Base-by-base conservation (phyloP, 805 yeast species). In the Candida morakotiae region DNA sequence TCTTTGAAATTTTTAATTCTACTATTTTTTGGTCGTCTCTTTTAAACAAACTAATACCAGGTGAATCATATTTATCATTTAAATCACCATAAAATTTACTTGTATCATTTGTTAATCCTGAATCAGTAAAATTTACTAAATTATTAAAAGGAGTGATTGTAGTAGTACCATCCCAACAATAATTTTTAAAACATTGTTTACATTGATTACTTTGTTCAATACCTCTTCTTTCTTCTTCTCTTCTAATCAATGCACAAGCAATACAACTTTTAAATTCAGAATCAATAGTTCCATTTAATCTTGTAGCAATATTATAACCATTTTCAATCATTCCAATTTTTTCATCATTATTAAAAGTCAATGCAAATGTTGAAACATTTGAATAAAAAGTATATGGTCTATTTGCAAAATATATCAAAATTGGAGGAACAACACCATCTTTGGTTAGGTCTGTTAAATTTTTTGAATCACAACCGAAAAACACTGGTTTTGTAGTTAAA, bases 201-300 rank as follows among this genome's bases (percentile, higher is more conserved):
- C 96, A 87, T 52, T 83, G 87, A 1, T 71, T 79, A n/a, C 77
- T 62, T 42, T 83, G 82, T 13, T 73, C 68, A 27, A 68, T 60
- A 21, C 80, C 79, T 27, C 70, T 60, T 54, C 89, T 71, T 60
- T 86, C 93, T 53, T 81, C 80, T 31, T 82, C 76, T 57, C 95
- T 77, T 62, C 85, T 81, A 41, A 86, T 69, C 33, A 87, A 73
- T 8, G 94, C 95, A 69, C 95, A 87, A 2, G 85, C 85, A 33
- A 87, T 71, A 65, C 95, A 87, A 5, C 79, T 73, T 28, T 75
- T 64, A 80, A 84, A 87, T 28, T 83, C 78, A 3, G 63, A 55
- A 47, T 84, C 93, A 19, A 80, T 53, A 10, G 94, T 81, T 25
- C 77, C 60, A 55, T 85, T 86, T 39, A 70, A 67, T 52, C 82